Percentiles rank a stretch among this genome's conserved stretches.
phyloP scores from a whole-genome alignment of 2,329 filamentous ascomycete genomes.

The Hypoxylon sp. region DNA sequence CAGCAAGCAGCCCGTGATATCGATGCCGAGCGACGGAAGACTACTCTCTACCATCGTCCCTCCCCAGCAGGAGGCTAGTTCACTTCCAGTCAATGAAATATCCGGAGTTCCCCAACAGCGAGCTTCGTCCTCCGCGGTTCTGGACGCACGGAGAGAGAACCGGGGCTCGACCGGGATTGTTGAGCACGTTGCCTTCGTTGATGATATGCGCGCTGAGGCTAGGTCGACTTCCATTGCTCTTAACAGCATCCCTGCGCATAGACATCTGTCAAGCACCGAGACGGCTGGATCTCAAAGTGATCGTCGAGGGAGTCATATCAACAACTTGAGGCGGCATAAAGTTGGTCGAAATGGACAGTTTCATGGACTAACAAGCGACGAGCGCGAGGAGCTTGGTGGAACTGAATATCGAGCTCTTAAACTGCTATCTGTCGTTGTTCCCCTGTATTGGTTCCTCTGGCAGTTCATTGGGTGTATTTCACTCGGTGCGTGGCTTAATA shows the following conservation, averaged over 20 bases:
- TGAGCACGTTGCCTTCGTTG: slow-evolving; percentile 45
- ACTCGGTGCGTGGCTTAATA: slow-evolving; percentile 69
- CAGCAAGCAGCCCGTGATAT: slow-evolving; percentile 36
- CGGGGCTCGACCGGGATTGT: slow-evolving; percentile 6
- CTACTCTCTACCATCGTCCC: slow-evolving; percentile 39
- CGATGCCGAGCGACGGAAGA: slow-evolving; percentile 40
- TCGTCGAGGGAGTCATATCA: slow-evolving; percentile 28
- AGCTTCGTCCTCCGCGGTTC: neutral
- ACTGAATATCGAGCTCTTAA: slow-evolving; percentile 73
- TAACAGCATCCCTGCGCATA: slow-evolving; percentile 31
- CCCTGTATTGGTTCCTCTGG: slow-evolving; percentile 67
- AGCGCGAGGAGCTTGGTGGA: slow-evolving; percentile 66
- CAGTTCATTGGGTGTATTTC: slow-evolving; percentile 59
- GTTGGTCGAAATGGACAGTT: slow-evolving; percentile 52
- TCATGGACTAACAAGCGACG: slow-evolving; percentile 45
- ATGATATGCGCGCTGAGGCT: slow-evolving; percentile 29
- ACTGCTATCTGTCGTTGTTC: slow-evolving; percentile 69
- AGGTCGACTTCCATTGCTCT: slow-evolving; percentile 40
- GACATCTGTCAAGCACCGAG: slow-evolving; percentile 32
- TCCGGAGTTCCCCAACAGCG: slow-evolving; percentile 7
- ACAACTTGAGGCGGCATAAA: slow-evolving; percentile 53
- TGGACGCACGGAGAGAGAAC: slow-evolving; percentile 5
- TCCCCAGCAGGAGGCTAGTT: slow-evolving; percentile 5
- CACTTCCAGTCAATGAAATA: neutral
- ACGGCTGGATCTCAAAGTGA: slow-evolving; percentile 17